These are phyloP conservation scores for Pulveroboletus frians DNA, from an alignment of 768 basidiomycete species.

Conservation along the genomic window DNA sequence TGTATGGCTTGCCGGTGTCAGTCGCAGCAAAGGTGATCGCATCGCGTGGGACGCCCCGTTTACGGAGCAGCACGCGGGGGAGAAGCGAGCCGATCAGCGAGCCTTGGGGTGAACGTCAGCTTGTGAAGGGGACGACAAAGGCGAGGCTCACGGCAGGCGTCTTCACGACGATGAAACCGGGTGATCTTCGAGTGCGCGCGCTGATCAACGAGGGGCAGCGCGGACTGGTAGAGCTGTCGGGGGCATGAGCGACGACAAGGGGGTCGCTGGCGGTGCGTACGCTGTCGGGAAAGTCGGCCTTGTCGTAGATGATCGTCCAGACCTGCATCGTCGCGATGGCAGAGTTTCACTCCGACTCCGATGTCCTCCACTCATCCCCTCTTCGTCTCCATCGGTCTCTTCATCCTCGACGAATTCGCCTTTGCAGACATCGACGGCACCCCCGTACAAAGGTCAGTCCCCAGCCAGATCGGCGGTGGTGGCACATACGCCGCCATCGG, in stretches of 20 bases:
- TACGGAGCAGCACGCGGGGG: slow-evolving; percentile 55
- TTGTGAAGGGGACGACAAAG: not conserved
- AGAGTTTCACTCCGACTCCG: slow-evolving; percentile 21
- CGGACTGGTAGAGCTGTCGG: slow-evolving; percentile 58
- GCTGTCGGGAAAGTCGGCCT: slow-evolving; percentile 30
- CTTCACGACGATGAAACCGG: slow-evolving; percentile 65
- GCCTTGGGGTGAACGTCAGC: slow-evolving; percentile 44
- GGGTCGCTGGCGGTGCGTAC: slow-evolving; percentile 24
- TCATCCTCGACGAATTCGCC: slow-evolving; percentile 77
- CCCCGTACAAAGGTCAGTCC: not conserved
- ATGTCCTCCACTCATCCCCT: slow-evolving; percentile 9
- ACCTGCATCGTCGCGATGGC: slow-evolving; percentile 37
- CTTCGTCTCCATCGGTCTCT: slow-evolving; percentile 79
- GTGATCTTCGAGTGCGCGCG: slow-evolving; percentile 53
- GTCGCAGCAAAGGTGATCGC: slow-evolving; percentile 54
- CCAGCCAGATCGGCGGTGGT: slow-evolving; percentile 74
- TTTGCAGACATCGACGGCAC: slow-evolving; percentile 41
- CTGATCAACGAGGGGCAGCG: slow-evolving; percentile 53
- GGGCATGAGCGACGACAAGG: not conserved
- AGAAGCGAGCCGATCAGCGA: slow-evolving; percentile 75
- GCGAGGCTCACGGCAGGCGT: slow-evolving; percentile 57
- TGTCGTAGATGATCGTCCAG: slow-evolving; percentile 37
- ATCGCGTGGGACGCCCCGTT: slow-evolving; percentile 46
- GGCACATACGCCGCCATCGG: slow-evolving; percentile 81
- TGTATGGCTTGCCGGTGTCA: slow-evolving; percentile 68